These are phyloP conservation scores for Neurospora sp. DNA, from an alignment of 495 filamentous ascomycete species.

Conservation along the genomic window DNA sequence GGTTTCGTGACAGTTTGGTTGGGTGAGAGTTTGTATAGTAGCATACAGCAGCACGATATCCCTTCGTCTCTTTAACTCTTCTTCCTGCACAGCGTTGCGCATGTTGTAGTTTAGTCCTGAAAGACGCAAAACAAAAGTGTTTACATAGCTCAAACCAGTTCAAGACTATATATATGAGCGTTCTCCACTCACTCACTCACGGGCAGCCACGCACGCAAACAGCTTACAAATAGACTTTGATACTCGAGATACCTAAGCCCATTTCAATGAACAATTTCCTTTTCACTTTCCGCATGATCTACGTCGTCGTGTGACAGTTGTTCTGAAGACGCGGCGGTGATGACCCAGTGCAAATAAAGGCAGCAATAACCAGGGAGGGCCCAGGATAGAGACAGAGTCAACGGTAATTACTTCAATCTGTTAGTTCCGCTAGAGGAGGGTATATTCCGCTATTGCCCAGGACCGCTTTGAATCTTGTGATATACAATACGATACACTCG, in stretches of 20 bases:
- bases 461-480: not conserved
- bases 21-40: not conserved
- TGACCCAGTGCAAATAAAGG: not conserved
- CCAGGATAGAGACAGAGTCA: not conserved
- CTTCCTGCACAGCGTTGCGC: not conserved
- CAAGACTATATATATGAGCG: not conserved
- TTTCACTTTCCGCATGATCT: not conserved
- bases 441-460: not conserved
- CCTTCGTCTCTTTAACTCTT: not conserved
- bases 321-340: not conserved
- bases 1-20: not conserved
- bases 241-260: not conserved
- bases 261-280: not conserved
- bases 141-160: not conserved
- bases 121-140: not conserved
- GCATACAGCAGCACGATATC: too few relatives aligned
- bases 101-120: not conserved
- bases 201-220: not conserved
- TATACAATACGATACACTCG: not conserved
- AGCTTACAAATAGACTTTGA: not conserved
- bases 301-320: not conserved
- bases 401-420: not conserved
- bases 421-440: not conserved
- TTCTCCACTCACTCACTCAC: not conserved
- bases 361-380: not conserved